A percentile compares a stretch with the other conserved stretches of the same genome.
Evolutionary conservation across 1,139 yeast species (phyloP).

Genomic region (Petasospora rhodanensis): DNA sequence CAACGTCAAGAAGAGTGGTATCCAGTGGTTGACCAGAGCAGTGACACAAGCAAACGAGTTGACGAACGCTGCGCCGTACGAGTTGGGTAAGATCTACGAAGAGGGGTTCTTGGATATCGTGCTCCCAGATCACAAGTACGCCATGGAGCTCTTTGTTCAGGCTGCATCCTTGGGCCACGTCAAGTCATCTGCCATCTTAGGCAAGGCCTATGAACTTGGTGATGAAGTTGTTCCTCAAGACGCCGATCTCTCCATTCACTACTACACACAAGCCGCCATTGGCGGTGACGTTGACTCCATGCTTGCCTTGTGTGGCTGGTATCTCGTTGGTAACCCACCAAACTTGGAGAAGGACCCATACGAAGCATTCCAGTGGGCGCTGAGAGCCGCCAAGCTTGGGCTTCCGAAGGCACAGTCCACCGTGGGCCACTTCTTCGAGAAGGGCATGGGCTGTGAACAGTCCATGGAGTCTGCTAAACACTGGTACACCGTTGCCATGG

Average conservation of each 20-base stretch:
- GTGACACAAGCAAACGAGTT: constrained; percentile 78
- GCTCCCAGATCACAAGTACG: constrained; percentile 78
- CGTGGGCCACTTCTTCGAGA: constrained; percentile 76
- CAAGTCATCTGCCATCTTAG: constrained; percentile 75
- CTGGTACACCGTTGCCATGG: constrained; percentile 78
- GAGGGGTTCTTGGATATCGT: constrained; percentile 84
- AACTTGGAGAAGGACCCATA: constrained; percentile 71
- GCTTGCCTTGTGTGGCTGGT: constrained; percentile 97
- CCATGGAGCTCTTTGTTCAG: constrained; percentile 79
- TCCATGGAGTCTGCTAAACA: constrained; percentile 54
- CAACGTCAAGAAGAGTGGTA: constrained; percentile 76
- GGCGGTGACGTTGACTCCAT: constrained; percentile 87
- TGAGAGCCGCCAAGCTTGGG: constrained; percentile 72
- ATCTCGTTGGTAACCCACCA: constrained; percentile 84
- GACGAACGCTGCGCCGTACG: constrained; percentile 90
- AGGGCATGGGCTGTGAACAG: constrained; percentile 79
- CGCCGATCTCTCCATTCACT: constrained; percentile 81
- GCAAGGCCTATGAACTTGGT: constrained; percentile 83
- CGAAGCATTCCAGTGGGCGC: constrained; percentile 95
- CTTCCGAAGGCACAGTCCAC: constrained; percentile 84
- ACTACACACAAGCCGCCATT: constrained; percentile 86
- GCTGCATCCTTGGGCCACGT: constrained; percentile 87
- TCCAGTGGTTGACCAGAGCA: constrained; percentile 90
- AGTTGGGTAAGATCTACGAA: constrained; percentile 80
- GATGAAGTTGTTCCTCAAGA: constrained; percentile 73